A percentile compares a stretch with the other conserved stretches of the same genome.
Conservation (phyloP, 257 asterid genomes). For the Datura wrightii region DNA sequence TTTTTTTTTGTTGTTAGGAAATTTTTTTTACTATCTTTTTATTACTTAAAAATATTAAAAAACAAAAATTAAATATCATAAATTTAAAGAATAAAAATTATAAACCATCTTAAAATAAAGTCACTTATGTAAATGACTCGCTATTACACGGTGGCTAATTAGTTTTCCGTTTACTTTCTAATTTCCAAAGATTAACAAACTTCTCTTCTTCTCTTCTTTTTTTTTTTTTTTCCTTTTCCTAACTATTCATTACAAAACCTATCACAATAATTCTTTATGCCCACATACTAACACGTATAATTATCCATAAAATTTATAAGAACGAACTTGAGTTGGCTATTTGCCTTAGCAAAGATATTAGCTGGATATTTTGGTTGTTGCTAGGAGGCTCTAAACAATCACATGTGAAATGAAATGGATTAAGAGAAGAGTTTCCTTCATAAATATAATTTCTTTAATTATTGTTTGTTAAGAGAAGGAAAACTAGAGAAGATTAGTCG, state of each 20-base stretch:
- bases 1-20: too few relatives aligned
- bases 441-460: neutral
- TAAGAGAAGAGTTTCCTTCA: neutral
- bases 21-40: too few relatives aligned
- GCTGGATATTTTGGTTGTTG: conserved; percentile 8
- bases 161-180: too few relatives aligned
- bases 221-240: neutral
- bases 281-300: neutral
- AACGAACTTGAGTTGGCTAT: neutral
- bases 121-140: too few relatives aligned
- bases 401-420: neutral
- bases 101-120: too few relatives aligned
- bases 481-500: too few relatives aligned
- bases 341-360: neutral
- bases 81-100: too few relatives aligned
- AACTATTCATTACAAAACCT: neutral
- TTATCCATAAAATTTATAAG: neutral
- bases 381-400: neutral
- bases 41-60: too few relatives aligned
- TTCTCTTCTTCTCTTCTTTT: neutral
- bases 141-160: too few relatives aligned
- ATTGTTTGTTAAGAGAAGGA: neutral
- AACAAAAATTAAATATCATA: too few relatives aligned
- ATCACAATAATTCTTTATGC: neutral
- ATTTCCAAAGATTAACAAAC: neutral